These are phyloP conservation scores for Prillingera fragicola DNA, from an alignment of 1,284 basidiomycete species.

Conservation along the genomic window DNA sequence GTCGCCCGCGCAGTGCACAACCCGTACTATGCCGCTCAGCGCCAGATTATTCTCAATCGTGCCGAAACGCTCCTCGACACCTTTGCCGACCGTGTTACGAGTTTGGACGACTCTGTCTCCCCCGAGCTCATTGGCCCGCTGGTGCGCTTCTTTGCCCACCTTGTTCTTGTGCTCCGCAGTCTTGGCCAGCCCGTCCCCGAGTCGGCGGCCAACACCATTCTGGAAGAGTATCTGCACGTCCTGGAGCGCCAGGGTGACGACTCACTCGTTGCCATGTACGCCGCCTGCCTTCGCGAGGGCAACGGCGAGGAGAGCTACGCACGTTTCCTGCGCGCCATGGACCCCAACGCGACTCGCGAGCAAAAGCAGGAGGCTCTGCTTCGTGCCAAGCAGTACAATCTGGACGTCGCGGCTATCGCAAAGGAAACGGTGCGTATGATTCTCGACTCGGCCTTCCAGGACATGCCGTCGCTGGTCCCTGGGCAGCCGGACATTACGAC, in stretches of 20 bases:
- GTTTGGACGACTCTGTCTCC: constrained; percentile 45
- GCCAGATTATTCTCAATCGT: constrained; percentile 74
- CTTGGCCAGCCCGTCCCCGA: constrained; percentile 70
- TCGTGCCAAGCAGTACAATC: constrained; percentile 72
- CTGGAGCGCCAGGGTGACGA: constrained; percentile 79
- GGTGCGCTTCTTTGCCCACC: constrained; percentile 85
- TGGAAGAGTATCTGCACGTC: constrained; percentile 83
- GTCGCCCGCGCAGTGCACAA: constrained; percentile 60
- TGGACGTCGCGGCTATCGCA: constrained; percentile 78
- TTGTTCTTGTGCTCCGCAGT: constrained; percentile 84
- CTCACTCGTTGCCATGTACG: constrained; percentile 87
- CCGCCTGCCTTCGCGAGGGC: constrained; percentile 75
- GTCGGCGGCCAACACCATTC: constrained; percentile 68
- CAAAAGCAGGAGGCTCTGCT: constrained; percentile 69
- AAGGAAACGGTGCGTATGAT: constrained; percentile 68
- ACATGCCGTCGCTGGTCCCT: constrained; percentile 29
- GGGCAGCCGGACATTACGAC: constrained; percentile 55
- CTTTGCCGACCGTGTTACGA: constrained; percentile 60
- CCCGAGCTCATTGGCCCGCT: constrained; percentile 55
- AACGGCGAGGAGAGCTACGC: constrained; percentile 91
- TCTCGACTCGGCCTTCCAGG: constrained; percentile 64
- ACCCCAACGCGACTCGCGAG: constrained; percentile 60
- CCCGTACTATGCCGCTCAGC: constrained; percentile 64
- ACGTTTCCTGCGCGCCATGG: constrained; percentile 77
- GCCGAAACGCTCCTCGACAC: constrained; percentile 64